Conservation (phyloP, 192 early-diverging fungal genomes). For the Cetraspora pellucida region DNA sequence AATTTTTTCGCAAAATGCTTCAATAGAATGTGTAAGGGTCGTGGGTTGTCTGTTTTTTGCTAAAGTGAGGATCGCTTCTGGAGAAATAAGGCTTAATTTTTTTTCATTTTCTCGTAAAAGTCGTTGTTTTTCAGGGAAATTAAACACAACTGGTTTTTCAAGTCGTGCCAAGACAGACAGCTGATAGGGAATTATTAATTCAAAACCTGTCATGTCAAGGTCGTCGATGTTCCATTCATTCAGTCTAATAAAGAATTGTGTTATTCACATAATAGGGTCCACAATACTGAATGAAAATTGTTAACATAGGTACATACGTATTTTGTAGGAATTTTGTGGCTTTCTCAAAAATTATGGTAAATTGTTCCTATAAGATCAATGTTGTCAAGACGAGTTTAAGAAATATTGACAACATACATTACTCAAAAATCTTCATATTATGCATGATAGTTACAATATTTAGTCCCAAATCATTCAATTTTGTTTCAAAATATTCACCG, state of each 20-base stretch:
- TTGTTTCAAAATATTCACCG: no score
- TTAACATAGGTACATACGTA: neutral
- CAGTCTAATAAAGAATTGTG: neutral
- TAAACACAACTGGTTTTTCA: neutral
- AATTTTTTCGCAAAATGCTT: conserved; percentile 5
- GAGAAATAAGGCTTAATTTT: conserved; percentile 14
- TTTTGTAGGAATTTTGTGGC: neutral
- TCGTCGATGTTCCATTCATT: conserved; percentile 29
- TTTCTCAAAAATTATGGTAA: no score
- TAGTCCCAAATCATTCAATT: no score
- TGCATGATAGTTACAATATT: no score
- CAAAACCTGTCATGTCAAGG: neutral
- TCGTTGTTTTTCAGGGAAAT: conserved; percentile 16
- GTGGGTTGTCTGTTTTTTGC: conserved; percentile 3
- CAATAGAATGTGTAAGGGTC: neutral
- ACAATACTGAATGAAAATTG: neutral
- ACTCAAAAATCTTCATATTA: no score
- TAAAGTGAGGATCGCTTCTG: conserved; percentile 4
- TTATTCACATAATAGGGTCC: no score
- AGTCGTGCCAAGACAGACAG: neutral
- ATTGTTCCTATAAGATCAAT: no score
- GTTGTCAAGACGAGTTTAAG: no score
- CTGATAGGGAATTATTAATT: conserved; percentile 10
- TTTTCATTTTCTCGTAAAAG: neutral
- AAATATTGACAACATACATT: no score